phyloP scores from a whole-genome alignment of 2,329 filamentous ascomycete species.

The Alternaria sp. region DNA sequence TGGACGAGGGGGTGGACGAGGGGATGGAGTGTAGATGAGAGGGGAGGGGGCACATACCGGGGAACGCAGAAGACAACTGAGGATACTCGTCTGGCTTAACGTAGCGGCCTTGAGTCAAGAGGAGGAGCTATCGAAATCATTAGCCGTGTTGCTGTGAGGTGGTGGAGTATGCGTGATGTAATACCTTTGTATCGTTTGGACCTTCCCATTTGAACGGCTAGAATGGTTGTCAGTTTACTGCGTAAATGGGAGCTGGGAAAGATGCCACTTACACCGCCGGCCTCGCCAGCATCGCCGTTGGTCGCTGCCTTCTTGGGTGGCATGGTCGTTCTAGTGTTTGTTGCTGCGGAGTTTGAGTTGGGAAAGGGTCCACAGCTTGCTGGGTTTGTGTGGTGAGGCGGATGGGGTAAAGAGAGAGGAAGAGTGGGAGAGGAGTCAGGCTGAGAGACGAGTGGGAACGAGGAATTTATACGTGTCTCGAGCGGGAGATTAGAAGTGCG shows the following conservation, averaged over 20 bases:
- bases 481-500: neutral
- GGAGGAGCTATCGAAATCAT: slow-evolving; percentile 22
- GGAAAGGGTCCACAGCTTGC: neutral
- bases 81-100: slow-evolving; percentile 22
- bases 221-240: neutral
- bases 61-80: slow-evolving; percentile 17
- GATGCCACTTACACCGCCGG: neutral
- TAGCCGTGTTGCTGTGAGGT: slow-evolving; percentile 34
- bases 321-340: neutral
- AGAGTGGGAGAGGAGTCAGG: too few species aligned
- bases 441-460: too few species aligned
- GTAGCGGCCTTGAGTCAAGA: slow-evolving; percentile 25
- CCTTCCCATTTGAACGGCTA: slow-evolving; percentile 23
- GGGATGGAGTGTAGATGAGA: neutral
- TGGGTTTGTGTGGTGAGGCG: neutral
- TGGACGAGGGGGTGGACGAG: too few species aligned
- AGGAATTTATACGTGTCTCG: neutral
- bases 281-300: neutral
- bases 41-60: slow-evolving; percentile 8
- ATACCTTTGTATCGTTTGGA: slow-evolving; percentile 18
- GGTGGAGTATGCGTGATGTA: neutral
- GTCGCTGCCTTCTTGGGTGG: slow-evolving; percentile 10
- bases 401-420: too few species aligned
- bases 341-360: neutral
- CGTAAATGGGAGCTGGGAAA: too few species aligned